Evolutionary conservation across 768 basidiomycete species (phyloP).

Genomic region (Inosperma sp.): DNA sequence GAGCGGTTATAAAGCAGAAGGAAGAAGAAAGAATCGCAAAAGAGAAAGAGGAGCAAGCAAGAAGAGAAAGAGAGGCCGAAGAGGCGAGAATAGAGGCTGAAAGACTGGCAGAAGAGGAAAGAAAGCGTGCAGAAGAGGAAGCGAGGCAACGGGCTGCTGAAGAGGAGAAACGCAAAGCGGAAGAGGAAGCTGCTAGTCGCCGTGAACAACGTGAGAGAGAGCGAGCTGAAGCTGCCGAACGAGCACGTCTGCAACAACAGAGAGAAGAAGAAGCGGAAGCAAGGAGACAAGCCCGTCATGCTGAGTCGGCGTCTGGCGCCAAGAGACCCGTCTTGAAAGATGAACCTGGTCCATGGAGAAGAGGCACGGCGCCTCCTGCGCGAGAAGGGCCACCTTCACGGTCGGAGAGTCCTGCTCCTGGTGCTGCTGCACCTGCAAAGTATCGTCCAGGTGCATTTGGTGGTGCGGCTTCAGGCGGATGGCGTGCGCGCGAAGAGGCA

Average conservation of each 20-base stretch:
- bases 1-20: constrained; percentile 50
- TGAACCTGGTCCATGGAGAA: constrained; percentile 17
- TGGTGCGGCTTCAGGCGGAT: constrained; percentile 39
- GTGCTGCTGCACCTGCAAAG: constrained; percentile 36
- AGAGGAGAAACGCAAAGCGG: constrained; percentile 55
- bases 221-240: constrained; percentile 47
- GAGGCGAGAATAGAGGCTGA: constrained; percentile 47
- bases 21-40: constrained; percentile 48
- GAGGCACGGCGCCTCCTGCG: constrained; percentile 14
- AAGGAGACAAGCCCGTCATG: constrained; percentile 41
- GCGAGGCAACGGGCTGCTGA: constrained; percentile 44
- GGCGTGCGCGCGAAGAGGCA: constrained; percentile 56
- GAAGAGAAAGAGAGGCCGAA: constrained; percentile 50
- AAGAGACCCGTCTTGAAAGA: constrained; percentile 26
- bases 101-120: constrained; percentile 52
- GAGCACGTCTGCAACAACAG: constrained; percentile 54
- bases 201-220: constrained; percentile 52
- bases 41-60: constrained; percentile 54
- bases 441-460: constrained; percentile 41
- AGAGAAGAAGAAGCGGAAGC: constrained; percentile 71
- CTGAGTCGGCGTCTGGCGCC: constrained; percentile 31
- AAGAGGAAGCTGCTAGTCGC: constrained; percentile 47
- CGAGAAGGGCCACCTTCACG: constrained; percentile 40
- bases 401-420: constrained; percentile 52
- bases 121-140: constrained; percentile 44